Base-by-base conservation (phyloP, 129 eudicot species). In the Tagetes patula region DNA sequence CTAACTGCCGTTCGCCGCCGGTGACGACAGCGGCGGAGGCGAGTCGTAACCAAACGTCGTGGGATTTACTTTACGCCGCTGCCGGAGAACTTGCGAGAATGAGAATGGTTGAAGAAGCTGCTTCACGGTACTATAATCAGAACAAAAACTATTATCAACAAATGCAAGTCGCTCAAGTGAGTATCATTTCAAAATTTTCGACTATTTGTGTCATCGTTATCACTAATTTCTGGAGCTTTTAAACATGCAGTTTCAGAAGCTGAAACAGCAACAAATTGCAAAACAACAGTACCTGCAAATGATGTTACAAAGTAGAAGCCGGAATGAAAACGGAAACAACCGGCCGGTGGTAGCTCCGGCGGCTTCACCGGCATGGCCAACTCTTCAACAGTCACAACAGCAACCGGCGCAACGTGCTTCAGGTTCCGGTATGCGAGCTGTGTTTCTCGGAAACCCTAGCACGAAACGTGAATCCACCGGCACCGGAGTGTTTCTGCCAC, bases 401-500 rank as follows among this genome's bases (percentile, higher is more conserved):
- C 91, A 77, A 33, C 79, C 47, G 5, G 84, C 27, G 27, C 77
- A 14, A 4, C 89, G 63, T 5, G 75, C 61, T 7, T 33, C 96
- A 14, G 87, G 86, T 61, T 82, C 91, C n/a, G 89, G 96, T 38
- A 83, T 85, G 91, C 78, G 90, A 40, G 87, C 96, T 8, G 84
- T 87, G 3, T 89, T 89, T 8, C 82, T 91, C 0, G 93, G 93
- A 3, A 86, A 87, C 62, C 84, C 80, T 1, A 83, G 76, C 2
- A 47, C 85, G 0, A 85, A 87, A 70, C 84, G 90, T 7, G 98
- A 84, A 75, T 78, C 85, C 40, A 70, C 89, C 7, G 98, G 98
- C 6, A 93, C 98, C 0, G 98, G 98, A 0, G 98, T 93, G 2
- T 93, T 93, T 71, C 42, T 93, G 79, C 98, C 98, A 4, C 80